These are phyloP conservation scores for Lunularia cruciata DNA, from an alignment of 225 moss, liverwort and hornwort species.

Conservation along the genomic window DNA sequence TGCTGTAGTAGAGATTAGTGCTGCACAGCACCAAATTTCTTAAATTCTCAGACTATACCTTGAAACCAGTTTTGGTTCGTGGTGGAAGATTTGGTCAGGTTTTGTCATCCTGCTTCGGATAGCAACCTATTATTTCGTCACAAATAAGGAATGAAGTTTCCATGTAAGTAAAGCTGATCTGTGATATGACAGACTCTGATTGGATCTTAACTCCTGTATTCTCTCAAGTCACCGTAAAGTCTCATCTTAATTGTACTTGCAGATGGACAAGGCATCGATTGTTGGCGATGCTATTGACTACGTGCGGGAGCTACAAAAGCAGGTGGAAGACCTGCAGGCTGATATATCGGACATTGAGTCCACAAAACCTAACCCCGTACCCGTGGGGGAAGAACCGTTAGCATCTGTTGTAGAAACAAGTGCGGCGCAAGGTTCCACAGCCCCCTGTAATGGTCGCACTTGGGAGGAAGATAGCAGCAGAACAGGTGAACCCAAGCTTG, in stretches of 20 bases:
- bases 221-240: no score
- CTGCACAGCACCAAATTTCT: no score
- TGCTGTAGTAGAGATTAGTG: no score
- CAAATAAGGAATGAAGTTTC: no score
- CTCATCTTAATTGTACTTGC: constrained; percentile 25
- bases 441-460: constrained; percentile 19
- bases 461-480: constrained; percentile 41
- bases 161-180: no score
- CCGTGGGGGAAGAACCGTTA: constrained; percentile 37
- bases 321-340: constrained; percentile 49
- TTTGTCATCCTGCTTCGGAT: no score
- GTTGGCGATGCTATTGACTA: constrained; percentile 70
- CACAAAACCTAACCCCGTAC: constrained; percentile 11
- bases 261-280: constrained; percentile 79
- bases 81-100: no score
- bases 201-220: no score
- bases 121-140: no score
- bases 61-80: no score
- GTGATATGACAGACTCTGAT: no score
- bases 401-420: constrained; percentile 38
- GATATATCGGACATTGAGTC: constrained; percentile 56
- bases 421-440: constrained; percentile 25
- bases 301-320: constrained; percentile 59
- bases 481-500: constrained; percentile 13
- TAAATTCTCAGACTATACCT: no score